A percentile compares a stretch with the other conserved stretches of the same genome.
Conservation (phyloP, 345 rosid species). For the Chamaenerion angustifolium region DNA sequence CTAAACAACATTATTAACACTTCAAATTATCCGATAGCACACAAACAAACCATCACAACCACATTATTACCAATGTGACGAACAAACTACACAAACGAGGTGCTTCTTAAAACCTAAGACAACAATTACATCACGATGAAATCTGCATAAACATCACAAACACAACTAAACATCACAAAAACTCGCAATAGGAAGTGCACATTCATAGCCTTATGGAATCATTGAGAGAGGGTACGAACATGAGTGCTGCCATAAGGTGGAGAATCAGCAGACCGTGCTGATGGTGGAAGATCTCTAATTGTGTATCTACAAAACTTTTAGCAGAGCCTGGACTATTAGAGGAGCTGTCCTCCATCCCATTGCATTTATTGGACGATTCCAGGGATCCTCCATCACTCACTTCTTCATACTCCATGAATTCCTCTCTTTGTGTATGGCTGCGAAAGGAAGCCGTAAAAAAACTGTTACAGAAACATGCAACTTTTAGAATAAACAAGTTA, state of each 20-base stretch:
- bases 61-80: no score
- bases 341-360: constrained; percentile 25
- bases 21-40: no score
- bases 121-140: no score
- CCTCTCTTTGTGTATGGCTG: constrained; percentile 37
- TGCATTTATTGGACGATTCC: constrained; percentile 25
- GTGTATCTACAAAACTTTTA: constrained; percentile 58
- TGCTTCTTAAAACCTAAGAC: no score
- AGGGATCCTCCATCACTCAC: constrained; percentile 25
- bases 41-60: no score
- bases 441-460: constrained; percentile 52
- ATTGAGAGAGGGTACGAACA: constrained; percentile 76
- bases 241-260: constrained; percentile 64
- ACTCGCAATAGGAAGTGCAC: no score
- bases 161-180: no score
- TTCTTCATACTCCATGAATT: constrained; percentile 24
- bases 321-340: constrained; percentile 27
- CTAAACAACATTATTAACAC: no score
- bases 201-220: no score
- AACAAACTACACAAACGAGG: no score
- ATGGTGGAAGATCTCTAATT: constrained; percentile 72
- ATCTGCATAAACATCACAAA: no score
- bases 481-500: constrained; percentile 8
- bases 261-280: constrained; percentile 66
- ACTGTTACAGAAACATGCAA: constrained; percentile 36